These are phyloP conservation scores for Penicillium sp. DNA, from an alignment of 2,329 filamentous ascomycete species.

Conservation along the genomic window DNA sequence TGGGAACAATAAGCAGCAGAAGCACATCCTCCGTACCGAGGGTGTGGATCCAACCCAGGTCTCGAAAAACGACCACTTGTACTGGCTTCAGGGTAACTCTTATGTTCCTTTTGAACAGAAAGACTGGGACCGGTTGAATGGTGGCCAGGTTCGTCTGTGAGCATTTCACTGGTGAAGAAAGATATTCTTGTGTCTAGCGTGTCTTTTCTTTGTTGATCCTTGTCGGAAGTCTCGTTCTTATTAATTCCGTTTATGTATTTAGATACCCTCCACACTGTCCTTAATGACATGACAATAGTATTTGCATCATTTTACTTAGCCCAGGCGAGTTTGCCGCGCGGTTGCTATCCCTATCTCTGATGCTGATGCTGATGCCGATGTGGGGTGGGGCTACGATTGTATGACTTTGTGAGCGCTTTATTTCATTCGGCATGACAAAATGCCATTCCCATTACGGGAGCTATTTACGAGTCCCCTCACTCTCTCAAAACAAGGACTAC, in stretches of 20 bases:
- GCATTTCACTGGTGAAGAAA: neutral
- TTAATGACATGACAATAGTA: neutral
- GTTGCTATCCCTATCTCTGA: neutral
- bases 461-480: no score
- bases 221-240: neutral
- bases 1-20: slow-evolving; percentile 88
- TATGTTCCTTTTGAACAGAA: slow-evolving; percentile 67
- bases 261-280: neutral
- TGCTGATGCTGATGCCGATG: neutral
- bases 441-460: no score
- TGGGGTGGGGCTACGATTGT: neutral
- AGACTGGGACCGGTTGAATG: slow-evolving; percentile 69
- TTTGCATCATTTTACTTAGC: neutral
- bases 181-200: neutral
- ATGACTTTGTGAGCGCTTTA: no score
- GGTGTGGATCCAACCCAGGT: slow-evolving; percentile 65
- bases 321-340: neutral
- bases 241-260: neutral
- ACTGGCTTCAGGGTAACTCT: slow-evolving; percentile 65
- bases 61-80: slow-evolving; percentile 50
- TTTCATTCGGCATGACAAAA: no score
- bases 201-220: neutral
- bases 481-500: neutral
- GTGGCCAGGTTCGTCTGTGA: slow-evolving; percentile 66
- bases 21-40: slow-evolving; percentile 68